phyloP scores from a whole-genome alignment of 768 basidiomycete species.

The Termitomyces titanicus region DNA sequence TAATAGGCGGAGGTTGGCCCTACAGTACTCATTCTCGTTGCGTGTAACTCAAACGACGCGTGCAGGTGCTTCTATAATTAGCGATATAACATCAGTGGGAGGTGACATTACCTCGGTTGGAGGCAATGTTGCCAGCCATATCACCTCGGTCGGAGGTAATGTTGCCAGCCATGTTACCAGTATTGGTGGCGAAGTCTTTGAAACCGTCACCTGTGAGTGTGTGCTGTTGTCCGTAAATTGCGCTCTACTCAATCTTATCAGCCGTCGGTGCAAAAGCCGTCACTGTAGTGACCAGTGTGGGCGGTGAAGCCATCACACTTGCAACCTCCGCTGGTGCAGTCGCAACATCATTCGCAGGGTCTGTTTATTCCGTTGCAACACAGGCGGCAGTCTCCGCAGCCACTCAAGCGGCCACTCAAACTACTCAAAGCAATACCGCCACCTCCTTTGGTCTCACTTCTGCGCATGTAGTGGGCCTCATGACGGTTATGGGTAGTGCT shows the following conservation, averaged over 20 bases:
- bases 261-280: constrained; percentile 50
- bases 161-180: constrained; percentile 28
- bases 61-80: constrained; percentile 35
- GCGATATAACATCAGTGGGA: constrained; percentile 24
- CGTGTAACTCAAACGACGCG: neutral
- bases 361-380: constrained; percentile 49
- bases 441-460: constrained; percentile 23
- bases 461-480: constrained; percentile 28
- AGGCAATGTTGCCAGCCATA: constrained; percentile 22
- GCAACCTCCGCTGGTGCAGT: constrained; percentile 39
- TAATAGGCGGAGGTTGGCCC: constrained; percentile 26
- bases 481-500: constrained; percentile 35
- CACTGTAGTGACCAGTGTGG: constrained; percentile 56
- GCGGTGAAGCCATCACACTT: constrained; percentile 58
- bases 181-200: constrained; percentile 27
- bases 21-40: neutral
- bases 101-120: constrained; percentile 27
- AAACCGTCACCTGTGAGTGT: constrained; percentile 40
- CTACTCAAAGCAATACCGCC: constrained; percentile 21
- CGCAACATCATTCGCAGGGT: constrained; percentile 50
- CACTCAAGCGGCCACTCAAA: constrained; percentile 7
- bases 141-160: constrained; percentile 25
- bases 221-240: neutral
- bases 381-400: constrained; percentile 26
- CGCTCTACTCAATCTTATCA: constrained; percentile 24